Percentiles rank a stretch among this genome's conserved stretches.
Evolutionary conservation across 2,329 filamentous ascomycete genomes (phyloP).

Genomic region (Arthroderma sp.): DNA sequence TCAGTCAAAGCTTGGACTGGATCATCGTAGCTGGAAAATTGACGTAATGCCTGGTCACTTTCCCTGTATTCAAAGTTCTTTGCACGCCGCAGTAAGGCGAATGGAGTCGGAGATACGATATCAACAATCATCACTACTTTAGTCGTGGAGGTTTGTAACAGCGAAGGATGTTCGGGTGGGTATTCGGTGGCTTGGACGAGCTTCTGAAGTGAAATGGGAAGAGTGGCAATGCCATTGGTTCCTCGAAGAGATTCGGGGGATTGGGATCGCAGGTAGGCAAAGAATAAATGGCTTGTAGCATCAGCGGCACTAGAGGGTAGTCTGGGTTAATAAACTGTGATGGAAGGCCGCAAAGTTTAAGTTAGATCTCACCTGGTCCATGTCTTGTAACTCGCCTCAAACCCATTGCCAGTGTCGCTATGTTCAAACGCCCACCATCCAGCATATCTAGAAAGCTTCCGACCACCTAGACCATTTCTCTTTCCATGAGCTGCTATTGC

Average conservation of each 20-base stretch:
- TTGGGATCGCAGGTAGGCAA: constrained; percentile 84
- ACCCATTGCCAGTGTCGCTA: constrained; percentile 72
- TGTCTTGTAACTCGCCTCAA: constrained; percentile 82
- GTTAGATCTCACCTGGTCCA: constrained; percentile 56
- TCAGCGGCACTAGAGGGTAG: constrained; percentile 59
- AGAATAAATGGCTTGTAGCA: constrained; percentile 93
- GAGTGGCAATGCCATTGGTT: constrained; percentile 64
- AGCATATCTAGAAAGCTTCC: constrained; percentile 87
- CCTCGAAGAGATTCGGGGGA: constrained; percentile 61
- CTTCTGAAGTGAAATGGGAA: constrained; percentile 83
- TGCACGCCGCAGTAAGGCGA: constrained; percentile 74
- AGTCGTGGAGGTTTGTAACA: constrained; percentile 68
- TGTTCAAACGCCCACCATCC: constrained; percentile 99
- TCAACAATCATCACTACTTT: constrained; percentile 97
- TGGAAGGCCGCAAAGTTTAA: constrained; percentile 1
- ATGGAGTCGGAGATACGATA: constrained; percentile 84
- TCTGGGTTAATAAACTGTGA: background rate
- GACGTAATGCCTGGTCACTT: constrained; percentile 67
- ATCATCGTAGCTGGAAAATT: constrained; percentile 80
- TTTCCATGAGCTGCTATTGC: constrained; percentile 89
- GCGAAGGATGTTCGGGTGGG: constrained; percentile 62
- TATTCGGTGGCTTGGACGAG: constrained; percentile 88
- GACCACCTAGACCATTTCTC: constrained; percentile 78
- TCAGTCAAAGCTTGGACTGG: constrained; percentile 79
- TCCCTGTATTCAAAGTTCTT: constrained; percentile 94